Evolutionary conservation across 163 green algal species (phyloP).

Genomic region (Scenedesmus sp.): DNA sequence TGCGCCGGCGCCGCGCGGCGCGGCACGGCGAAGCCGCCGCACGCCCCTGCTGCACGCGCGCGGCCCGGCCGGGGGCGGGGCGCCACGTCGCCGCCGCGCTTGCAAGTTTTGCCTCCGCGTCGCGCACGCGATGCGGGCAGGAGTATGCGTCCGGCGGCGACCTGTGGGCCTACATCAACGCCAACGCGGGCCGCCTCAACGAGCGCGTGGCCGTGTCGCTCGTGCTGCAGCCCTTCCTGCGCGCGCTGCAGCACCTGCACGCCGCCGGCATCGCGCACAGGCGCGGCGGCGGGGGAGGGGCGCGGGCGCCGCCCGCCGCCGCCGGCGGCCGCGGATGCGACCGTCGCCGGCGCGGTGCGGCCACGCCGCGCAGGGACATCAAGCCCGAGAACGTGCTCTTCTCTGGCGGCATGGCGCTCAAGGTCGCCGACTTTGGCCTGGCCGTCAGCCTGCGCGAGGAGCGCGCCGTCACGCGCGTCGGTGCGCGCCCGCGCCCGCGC

Average conservation of each 20-base stretch:
- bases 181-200: conserved; percentile 34
- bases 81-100: background rate
- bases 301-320: no score
- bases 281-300: no score
- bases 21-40: conserved; percentile 24
- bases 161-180: conserved; percentile 56
- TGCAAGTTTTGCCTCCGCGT: background rate
- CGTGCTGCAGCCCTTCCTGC: conserved; percentile 63
- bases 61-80: no score
- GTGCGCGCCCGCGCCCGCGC: conserved; percentile 14
- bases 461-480: conserved; percentile 55
- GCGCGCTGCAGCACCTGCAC: conserved; percentile 71
- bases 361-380: conserved; percentile 50
- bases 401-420: conserved; percentile 46
- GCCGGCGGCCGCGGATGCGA: background rate
- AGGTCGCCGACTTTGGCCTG: conserved; percentile 66
- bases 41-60: background rate
- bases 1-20: background rate
- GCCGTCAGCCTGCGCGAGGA: conserved; percentile 60
- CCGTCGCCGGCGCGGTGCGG: no score
- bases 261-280: conserved; percentile 26
- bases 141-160: conserved; percentile 69
- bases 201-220: conserved; percentile 30
- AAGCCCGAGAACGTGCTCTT: conserved; percentile 66
- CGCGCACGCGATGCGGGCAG: conserved; percentile 33